These are phyloP conservation scores for Candida silvatica DNA, from an alignment of 805 yeast species.

Conservation along the genomic window DNA sequence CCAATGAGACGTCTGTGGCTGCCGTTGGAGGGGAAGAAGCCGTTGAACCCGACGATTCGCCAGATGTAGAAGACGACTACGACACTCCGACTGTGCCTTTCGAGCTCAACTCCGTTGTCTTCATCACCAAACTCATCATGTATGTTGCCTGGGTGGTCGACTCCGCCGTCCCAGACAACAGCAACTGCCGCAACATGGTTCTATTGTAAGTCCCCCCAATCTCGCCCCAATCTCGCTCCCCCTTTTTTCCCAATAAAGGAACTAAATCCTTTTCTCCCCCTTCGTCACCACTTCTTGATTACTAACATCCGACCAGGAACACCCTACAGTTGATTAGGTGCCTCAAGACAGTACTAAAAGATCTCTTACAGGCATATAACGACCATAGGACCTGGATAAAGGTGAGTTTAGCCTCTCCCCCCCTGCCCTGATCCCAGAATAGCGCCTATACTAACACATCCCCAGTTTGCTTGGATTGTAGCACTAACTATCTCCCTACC, in stretches of 20 bases:
- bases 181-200: conserved; percentile 14
- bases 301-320: conserved; percentile 9
- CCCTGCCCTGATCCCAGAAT: conserved; percentile 4
- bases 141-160: conserved; percentile 13
- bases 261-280: not conserved
- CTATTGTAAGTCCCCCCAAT: conserved; percentile 14
- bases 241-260: not conserved
- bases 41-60: too few relatives aligned
- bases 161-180: conserved; percentile 13
- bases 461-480: conserved; percentile 7
- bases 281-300: not conserved
- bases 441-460: not conserved
- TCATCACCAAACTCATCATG: conserved; percentile 11
- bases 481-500: conserved; percentile 23
- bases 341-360: conserved; percentile 5
- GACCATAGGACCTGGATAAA: too few relatives aligned
- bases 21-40: too few relatives aligned
- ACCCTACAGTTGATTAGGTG: conserved; percentile 10
- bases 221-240: conserved; percentile 4
- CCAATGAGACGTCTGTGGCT: too few relatives aligned
- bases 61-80: too few relatives aligned
- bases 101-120: conserved; percentile 6
- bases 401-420: conserved; percentile 2
- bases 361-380: too few relatives aligned
- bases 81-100: too few relatives aligned